Percentiles rank a stretch among this genome's conserved stretches.
These are phyloP conservation scores for Curvularia verruculosa DNA, from an alignment of 2,329 filamentous ascomycete species.

Conservation along the genomic window DNA sequence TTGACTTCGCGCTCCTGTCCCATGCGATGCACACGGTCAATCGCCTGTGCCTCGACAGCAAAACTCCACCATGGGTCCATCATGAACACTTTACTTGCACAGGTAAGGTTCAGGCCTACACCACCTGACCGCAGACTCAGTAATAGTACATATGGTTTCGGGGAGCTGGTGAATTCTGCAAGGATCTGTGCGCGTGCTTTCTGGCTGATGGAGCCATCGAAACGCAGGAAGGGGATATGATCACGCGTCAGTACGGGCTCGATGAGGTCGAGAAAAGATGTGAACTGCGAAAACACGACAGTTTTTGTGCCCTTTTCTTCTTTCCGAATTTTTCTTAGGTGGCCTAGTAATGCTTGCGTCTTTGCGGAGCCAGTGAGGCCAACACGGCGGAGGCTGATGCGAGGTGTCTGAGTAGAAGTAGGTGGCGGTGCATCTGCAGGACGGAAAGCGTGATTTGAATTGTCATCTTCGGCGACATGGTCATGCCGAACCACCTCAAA, in stretches of 20 bases:
- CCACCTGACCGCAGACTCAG: slow-evolving; percentile 88
- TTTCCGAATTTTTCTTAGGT: slow-evolving; percentile 72
- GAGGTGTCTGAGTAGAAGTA: slow-evolving; percentile 45
- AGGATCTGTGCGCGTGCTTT: slow-evolving; percentile 82
- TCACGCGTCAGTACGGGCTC: slow-evolving; percentile 75
- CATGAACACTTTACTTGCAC: slow-evolving; percentile 90
- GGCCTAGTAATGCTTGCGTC: slow-evolving; percentile 76
- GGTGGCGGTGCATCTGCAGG: slow-evolving; percentile 30
- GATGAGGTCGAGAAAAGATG: slow-evolving; percentile 91
- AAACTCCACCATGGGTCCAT: slow-evolving; percentile 99
- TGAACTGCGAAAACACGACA: slow-evolving; percentile 97
- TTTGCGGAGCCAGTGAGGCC: slow-evolving; percentile 82
- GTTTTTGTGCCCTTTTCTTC: slow-evolving; percentile 76
- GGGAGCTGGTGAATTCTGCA: slow-evolving; percentile 65
- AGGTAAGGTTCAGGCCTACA: slow-evolving; percentile 90
- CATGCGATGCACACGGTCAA: slow-evolving; percentile 97
- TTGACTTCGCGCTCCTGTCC: slow-evolving; percentile 86
- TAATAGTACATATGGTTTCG: slow-evolving; percentile 74
- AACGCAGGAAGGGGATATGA: slow-evolving; percentile 79
- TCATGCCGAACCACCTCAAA: slow-evolving; percentile 91
- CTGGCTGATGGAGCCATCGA: slow-evolving; percentile 90
- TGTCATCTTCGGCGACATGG: slow-evolving; percentile 52
- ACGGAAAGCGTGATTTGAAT: slow-evolving; percentile 51
- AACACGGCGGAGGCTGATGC: slow-evolving; percentile 66
- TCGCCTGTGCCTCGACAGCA: slow-evolving; percentile 93